Conservation (phyloP, 768 basidiomycete species). For the Suillus variegatus region DNA sequence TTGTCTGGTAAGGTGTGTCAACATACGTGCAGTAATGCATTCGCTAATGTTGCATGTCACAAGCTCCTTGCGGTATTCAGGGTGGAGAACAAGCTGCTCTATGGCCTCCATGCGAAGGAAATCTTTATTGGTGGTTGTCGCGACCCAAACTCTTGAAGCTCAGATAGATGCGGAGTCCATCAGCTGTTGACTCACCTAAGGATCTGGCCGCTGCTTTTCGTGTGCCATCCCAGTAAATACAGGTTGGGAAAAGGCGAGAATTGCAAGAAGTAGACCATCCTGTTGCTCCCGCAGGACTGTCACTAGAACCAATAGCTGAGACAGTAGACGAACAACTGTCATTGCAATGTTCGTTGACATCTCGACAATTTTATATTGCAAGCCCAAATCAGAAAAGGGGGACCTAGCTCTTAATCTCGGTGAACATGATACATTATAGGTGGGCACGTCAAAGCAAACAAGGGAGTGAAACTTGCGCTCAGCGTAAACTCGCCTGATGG, state of each 20-base stretch:
- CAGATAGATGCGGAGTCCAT: not conserved
- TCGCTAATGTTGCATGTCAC: slow-evolving; percentile 63
- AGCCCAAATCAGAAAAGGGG: no score
- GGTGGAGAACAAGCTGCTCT: no score
- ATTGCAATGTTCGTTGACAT: not conserved
- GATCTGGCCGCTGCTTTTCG: slow-evolving; percentile 19
- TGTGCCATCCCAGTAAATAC: slow-evolving; percentile 11
- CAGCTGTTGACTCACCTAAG: slow-evolving; percentile 30
- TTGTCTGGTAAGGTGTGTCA: not conserved
- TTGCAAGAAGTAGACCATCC: slow-evolving; percentile 55
- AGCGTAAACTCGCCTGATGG: slow-evolving; percentile 62
- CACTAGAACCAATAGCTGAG: not conserved
- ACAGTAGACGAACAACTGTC: not conserved
- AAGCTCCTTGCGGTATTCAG: slow-evolving; percentile 50
- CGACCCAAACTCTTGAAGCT: slow-evolving; percentile 56
- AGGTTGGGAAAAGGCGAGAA: slow-evolving; percentile 39
- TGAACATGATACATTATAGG: slow-evolving; percentile 65
- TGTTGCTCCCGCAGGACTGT: slow-evolving; percentile 58
- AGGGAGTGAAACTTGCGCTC: slow-evolving; percentile 64
- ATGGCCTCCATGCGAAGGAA: slow-evolving; percentile 66
- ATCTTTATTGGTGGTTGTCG: slow-evolving; percentile 62
- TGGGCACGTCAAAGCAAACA: slow-evolving; percentile 73
- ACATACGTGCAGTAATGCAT: slow-evolving; percentile 53
- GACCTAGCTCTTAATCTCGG: no score
- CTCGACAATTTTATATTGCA: not conserved